Base-by-base conservation (phyloP, 1,284 basidiomycete genomes). In the Microbotryum silenes-acaulis region DNA sequence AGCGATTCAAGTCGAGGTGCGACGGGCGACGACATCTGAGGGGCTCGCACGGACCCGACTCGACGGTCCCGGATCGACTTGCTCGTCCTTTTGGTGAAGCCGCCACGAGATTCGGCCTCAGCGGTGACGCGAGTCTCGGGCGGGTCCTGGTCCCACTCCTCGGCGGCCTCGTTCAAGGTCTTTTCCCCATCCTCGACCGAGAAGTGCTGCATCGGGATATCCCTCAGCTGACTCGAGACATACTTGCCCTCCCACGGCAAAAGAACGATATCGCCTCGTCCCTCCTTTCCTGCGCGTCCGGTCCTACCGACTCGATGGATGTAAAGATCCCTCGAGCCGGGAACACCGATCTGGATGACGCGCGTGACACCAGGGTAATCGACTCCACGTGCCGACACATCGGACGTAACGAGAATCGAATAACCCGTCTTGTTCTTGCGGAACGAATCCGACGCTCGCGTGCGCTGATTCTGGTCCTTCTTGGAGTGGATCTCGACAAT, bases 241-340 rank as follows among this genome's bases (percentile, higher is more conserved):
- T 88, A 97, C 12, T 81, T 83, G 37, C 79, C 75, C 75, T 98
- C 94, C 80, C 85, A 94, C 14, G 88, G 87, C 12, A 88, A 78
- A 25, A 97, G 79, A 23, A 98, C 81, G 55, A 98, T 76, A 76
- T 98, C 94, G 8, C 87, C 91, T 60, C 91, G 84, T 1, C 89
- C 89, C n/a, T 76, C 71, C 46, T 81, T 80, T 27, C 79, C 78
- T 2, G 85, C 88, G 71, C 93, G 85, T 23, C 91, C 92, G 0
- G 94, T 96, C 63, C 92, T 82, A 2, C 92, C 91, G 53, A 97
- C 85, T 65, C 94, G 87, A 73, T 97, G 92, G 56, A 94, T 81
- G 75, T 98, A 98, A 71, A 88, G 83, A 52, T 92, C 87, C 12
- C 82, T 75, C 6, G 76, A 80, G 8, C 77, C 74, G 1, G 94